Percentiles rank a stretch among this genome's conserved stretches.
Evolutionary conservation across 1,139 yeast genomes (phyloP).

Genomic region (Arxiozyma telluris): DNA sequence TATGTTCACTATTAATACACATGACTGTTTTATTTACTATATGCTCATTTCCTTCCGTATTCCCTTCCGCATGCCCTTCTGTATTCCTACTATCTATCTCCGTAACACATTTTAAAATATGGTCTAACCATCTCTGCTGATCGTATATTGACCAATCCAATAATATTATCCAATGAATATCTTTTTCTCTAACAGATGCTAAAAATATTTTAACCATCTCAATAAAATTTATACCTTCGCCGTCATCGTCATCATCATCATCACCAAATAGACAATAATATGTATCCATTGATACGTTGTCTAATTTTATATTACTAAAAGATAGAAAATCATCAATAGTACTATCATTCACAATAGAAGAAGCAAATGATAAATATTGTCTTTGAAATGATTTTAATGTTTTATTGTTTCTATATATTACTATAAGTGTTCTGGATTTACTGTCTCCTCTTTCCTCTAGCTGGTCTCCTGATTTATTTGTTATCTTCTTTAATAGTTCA

Average conservation of each 20-base stretch:
- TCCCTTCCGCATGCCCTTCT: not conserved
- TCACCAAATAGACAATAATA: not conserved
- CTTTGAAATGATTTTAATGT: not conserved
- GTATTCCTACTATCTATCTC: not conserved
- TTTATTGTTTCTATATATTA: not conserved
- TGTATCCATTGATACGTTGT: not conserved
- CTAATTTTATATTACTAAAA: not conserved
- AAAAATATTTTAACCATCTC: conserved; percentile 1
- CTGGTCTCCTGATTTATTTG: not conserved
- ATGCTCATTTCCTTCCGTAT: not conserved
- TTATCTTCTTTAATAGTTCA: not conserved
- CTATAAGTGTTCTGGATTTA: not conserved
- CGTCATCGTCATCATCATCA: not conserved
- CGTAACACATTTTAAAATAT: conserved; percentile 3
- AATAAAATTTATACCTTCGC: not conserved
- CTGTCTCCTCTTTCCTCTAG: not conserved
- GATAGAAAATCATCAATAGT: not conserved
- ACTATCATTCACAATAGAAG: not conserved
- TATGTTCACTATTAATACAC: conserved; percentile 13
- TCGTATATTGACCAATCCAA: conserved; percentile 17
- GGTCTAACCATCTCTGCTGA: conserved; percentile 16
- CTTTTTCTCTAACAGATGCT: not conserved
- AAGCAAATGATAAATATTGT: not conserved
- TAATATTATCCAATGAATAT: conserved; percentile 13
- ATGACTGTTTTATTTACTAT: conserved; percentile 6